Conservation (phyloP, 169 alveolate species). For the Cryptosporidium sp. region DNA sequence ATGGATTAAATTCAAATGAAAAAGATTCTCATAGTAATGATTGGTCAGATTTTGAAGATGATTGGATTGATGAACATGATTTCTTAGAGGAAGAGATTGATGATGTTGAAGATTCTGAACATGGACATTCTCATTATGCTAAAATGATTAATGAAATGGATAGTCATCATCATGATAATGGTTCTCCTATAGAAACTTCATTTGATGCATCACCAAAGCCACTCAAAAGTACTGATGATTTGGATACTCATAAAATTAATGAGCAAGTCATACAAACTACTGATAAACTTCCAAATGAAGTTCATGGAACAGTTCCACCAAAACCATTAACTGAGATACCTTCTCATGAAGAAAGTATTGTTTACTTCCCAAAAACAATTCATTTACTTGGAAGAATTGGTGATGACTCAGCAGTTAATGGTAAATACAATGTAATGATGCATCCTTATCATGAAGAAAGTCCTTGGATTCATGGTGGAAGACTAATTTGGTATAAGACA, state of each 20-base stretch:
- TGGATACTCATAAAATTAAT: not conserved
- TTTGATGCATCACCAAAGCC: conserved; percentile 14
- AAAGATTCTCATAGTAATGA: conserved; percentile 32
- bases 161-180: not conserved
- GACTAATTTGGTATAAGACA: conserved; percentile 63
- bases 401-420: conserved; percentile 31
- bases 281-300: conserved; percentile 49
- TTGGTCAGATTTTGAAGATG: conserved; percentile 76
- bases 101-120: conserved; percentile 66
- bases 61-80: conserved; percentile 73
- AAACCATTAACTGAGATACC: conserved; percentile 43
- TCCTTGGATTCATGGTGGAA: conserved; percentile 74
- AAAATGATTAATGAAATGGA: conserved; percentile 15
- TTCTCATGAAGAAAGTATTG: conserved; percentile 23
- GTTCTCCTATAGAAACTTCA: not conserved
- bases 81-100: conserved; percentile 64
- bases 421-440: conserved; percentile 74
- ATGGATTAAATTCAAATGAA: not conserved
- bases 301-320: conserved; percentile 57
- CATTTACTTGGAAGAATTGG: conserved; percentile 68
- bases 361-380: conserved; percentile 61
- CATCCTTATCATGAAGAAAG: conserved; percentile 76
- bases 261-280: not conserved
- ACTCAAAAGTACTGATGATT: conserved; percentile 8
- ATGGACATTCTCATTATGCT: conserved; percentile 62